Conservation (phyloP, 129 eudicot species). For the Rutidosis leptorrhynchoides region DNA sequence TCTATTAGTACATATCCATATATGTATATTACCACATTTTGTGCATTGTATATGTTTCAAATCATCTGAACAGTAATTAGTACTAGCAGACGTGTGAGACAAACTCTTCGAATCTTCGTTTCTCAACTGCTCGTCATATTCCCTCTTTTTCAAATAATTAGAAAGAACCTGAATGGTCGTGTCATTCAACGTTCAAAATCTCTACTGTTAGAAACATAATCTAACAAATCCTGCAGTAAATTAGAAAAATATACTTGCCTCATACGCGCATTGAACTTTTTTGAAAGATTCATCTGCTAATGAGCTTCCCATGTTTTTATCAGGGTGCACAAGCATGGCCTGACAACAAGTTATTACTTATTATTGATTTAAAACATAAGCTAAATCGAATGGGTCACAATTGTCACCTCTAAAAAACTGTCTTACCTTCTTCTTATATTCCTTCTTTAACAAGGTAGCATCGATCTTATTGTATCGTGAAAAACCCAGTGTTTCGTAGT, state of each 20-base stretch:
- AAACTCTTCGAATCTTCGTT: slow-evolving; percentile 67
- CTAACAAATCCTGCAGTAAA: neutral
- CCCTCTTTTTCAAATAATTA: slow-evolving; percentile 77
- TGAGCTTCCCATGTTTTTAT: slow-evolving; percentile 97
- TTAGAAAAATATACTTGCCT: slow-evolving; percentile 37
- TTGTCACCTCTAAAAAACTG: neutral
- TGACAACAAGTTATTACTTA: slow-evolving; percentile 16
- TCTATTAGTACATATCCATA: slow-evolving; percentile 95
- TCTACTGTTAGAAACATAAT: neutral
- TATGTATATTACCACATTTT: slow-evolving; percentile 86
- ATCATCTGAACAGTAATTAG: slow-evolving; percentile 75
- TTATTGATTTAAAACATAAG: neutral
- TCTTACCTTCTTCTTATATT: slow-evolving; percentile 79
- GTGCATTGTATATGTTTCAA: slow-evolving; percentile 97
- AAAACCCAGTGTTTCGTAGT: slow-evolving; percentile 73
- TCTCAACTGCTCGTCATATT: slow-evolving; percentile 84
- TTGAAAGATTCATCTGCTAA: slow-evolving; percentile 93
- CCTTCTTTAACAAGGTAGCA: slow-evolving; percentile 66
- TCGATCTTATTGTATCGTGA: slow-evolving; percentile 62
- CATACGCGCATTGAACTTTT: slow-evolving; percentile 93
- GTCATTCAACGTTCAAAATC: slow-evolving; percentile 1
- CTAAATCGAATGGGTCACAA: neutral
- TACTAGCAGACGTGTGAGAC: slow-evolving; percentile 57
- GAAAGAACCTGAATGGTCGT: slow-evolving; percentile 65
- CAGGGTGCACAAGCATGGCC: slow-evolving; percentile 99